Conservation (phyloP, 176 grass and related monocot genomes). For the Bonia amplexicaulis region DNA sequence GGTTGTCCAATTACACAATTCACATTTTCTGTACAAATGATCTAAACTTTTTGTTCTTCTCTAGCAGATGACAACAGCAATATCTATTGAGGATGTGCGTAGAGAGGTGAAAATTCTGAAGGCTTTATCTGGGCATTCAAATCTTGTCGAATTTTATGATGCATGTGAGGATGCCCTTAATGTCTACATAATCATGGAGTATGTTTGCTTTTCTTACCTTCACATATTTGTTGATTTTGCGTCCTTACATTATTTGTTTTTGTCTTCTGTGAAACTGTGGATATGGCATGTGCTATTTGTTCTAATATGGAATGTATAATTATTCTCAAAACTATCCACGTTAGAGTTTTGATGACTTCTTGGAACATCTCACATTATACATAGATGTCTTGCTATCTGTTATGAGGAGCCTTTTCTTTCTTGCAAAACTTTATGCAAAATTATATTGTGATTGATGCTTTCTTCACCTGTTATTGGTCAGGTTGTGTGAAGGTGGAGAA, state of each 20-base stretch:
- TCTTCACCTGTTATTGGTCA: slow-evolving; percentile 37
- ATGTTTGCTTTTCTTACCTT: slow-evolving; percentile 38
- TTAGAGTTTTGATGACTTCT: not conserved
- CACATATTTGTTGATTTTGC: not conserved
- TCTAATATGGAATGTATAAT: not conserved
- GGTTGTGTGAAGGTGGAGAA: slow-evolving; percentile 96
- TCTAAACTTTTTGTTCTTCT: slow-evolving; percentile 25
- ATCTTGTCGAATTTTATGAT: slow-evolving; percentile 97
- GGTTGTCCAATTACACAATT: slow-evolving; percentile 2
- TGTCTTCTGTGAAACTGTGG: not conserved
- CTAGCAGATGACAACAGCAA: slow-evolving; percentile 89
- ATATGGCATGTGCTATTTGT: not conserved
- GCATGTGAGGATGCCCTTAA: slow-evolving; percentile 85
- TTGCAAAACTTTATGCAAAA: slow-evolving; percentile 7
- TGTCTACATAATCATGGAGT: slow-evolving; percentile 99
- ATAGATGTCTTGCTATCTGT: not conserved
- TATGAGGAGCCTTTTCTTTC: slow-evolving; percentile 4
- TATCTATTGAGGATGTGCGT: slow-evolving; percentile 98
- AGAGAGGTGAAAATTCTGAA: slow-evolving; percentile 98
- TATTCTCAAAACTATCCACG: not conserved
- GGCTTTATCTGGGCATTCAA: slow-evolving; percentile 81
- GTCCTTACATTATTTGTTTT: not conserved
- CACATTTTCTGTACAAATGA: slow-evolving; percentile 8
- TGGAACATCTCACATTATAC: slow-evolving; percentile 10
- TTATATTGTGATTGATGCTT: slow-evolving; percentile 31